Evolutionary conservation across 73 alveolate species (phyloP), one percentile per base, ranked within the genome.

Genomic region (Urostyla sp.): DNA sequence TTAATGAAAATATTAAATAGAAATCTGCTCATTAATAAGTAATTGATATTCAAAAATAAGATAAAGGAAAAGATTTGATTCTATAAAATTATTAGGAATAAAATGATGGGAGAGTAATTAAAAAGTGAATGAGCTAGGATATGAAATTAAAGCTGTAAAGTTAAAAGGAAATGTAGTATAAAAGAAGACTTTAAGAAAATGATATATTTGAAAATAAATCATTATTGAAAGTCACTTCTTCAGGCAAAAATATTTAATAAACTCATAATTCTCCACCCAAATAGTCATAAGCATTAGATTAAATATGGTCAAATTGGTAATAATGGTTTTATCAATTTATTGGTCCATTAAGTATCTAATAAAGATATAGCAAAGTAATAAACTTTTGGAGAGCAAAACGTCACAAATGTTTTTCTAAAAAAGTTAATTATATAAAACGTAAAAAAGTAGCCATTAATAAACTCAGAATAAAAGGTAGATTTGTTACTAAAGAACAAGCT

Each of bases 381-480:
- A 55, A 52, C 5, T 59, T 8, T 34, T 59, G 76, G 76, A 55
- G n/a, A 11, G 37, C 32, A 34, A 59, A 31, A 35, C 32, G 30
- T 32, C 7, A 36, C 5, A 59, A 59, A 20, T 6, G 16, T 10
- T 28, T 11, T 8, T 35, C 32, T 15, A 30, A 26, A 31, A 4
- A 31, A 27, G 6, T 45, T 6, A 66, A 66, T 15, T 66, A 66
- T 44, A 6, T 44, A 20, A 66, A 66, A 35, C 37, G 43, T 18
- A 66, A 66, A 28, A 66, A 43, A 28, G 21, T 24, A 43, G 80
- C 80, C 13, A 63, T 40, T 28, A 66, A 66, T 21, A 66, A 66
- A 24, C 60, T 66, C 8, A 37, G 80, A 37, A 43, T 66, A 13
- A 66, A 66, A 40, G 80, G 80, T 8, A 10, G 63, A 16, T 66